Base-by-base conservation (phyloP, 257 asterid species). In the Petunia axillaris region DNA sequence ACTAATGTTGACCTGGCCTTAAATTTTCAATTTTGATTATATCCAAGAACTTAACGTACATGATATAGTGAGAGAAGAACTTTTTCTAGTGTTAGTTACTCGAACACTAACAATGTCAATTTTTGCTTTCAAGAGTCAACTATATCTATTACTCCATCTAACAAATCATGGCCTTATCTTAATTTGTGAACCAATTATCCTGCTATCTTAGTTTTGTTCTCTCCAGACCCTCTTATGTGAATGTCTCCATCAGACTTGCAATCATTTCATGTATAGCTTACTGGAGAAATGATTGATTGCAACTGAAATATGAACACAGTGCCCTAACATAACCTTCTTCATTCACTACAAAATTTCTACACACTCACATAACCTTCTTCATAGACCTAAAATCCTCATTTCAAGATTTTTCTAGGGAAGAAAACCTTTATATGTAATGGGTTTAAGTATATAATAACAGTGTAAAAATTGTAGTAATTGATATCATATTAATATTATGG, bases 101-200 rank as follows among this genome's bases (percentile, higher is more conserved):
- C 44, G 9, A 37, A 50, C 40, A 64, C 13, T 36, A 64, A 2
- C 38, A 4, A 37, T 9, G 46, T 65, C 73, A 65, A 65, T 13
- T 48, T 14, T 14, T 16, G 9, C 76, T 44, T 16, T 16, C 36
- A 9, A 43, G 39, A 68, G 76, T 68, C 57, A 68, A 44, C 38
- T 43, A 8, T 44, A 67, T 66, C 53, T 25, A 25, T 25, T 25
- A 25, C 25, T 25, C 25, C 25, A 25, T 25, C 25, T 40, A 66
- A 3, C 6, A 41, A 66, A 66, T 41, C 15, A 14, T 67, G 4
- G 4, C 2, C 52, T 15, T 41, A n/a, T 41, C 75, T 67, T 67
- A 67, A 41, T 67, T 40, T 66, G 37, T 66, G 70, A 64, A 39
- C 48, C 71, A 64, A 46, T 64, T 64, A 48, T 62, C 6, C 41